These are phyloP conservation scores for Mucor plumbeus DNA, from an alignment of 371 early-diverging fungal genomes.

Conservation along the genomic window DNA sequence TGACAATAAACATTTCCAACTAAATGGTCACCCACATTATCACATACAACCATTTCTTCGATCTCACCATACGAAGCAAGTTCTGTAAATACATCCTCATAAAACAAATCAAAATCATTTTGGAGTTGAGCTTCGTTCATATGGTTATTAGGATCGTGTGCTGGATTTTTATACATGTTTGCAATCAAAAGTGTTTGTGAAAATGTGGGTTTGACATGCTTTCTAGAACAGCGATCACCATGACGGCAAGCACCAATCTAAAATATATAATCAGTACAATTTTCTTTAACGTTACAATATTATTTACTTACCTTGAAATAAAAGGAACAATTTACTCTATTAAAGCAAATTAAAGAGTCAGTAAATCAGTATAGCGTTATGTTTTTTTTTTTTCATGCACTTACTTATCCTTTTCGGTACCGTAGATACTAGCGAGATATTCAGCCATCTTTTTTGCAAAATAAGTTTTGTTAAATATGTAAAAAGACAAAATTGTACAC, in stretches of 20 bases:
- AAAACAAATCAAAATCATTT: slow-evolving; percentile 95
- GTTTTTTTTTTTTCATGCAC: slow-evolving; percentile 26
- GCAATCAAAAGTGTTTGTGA: slow-evolving; percentile 93
- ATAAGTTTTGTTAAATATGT: slow-evolving; percentile 1
- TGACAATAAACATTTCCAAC: slow-evolving; percentile 98
- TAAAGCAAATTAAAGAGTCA: background rate
- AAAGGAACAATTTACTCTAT: slow-evolving; percentile 96
- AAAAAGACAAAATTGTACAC: background rate
- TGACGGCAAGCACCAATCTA: slow-evolving; percentile 97
- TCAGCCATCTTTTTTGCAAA: slow-evolving; percentile 69
- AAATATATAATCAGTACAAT: background rate
- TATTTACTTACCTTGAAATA: slow-evolving; percentile 81
- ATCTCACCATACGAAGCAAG: slow-evolving; percentile 96
- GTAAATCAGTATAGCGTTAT: background rate
- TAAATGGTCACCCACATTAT: slow-evolving; percentile 98
- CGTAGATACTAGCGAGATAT: slow-evolving; percentile 91
- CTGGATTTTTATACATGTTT: slow-evolving; percentile 95
- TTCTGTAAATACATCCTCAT: slow-evolving; percentile 96
- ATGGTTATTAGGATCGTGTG: slow-evolving; percentile 75
- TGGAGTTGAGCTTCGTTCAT: slow-evolving; percentile 83
- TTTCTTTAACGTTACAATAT: background rate
- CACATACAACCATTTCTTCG: slow-evolving; percentile 95
- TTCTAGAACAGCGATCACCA: slow-evolving; percentile 97
- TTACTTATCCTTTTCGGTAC: slow-evolving; percentile 95
- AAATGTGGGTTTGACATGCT: slow-evolving; percentile 96